Evolutionary conservation across 1,139 yeast species (phyloP), one percentile per base, ranked within the genome.

Genomic region (Scheffersomyces segobiensis): DNA sequence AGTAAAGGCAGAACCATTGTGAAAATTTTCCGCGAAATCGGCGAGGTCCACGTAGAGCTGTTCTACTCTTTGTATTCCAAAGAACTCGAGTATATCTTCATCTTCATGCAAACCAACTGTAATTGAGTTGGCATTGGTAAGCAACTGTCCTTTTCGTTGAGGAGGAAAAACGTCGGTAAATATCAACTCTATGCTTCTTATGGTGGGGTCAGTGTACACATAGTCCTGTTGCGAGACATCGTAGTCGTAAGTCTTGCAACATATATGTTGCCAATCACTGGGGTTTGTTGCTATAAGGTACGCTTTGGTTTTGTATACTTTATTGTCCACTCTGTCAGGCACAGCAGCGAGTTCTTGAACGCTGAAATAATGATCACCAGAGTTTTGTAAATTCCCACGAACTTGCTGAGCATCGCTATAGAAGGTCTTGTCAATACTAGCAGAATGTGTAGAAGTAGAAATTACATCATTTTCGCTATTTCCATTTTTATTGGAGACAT

Each of bases 201-300:
- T 51, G 5, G 48, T 55, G 1, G 79, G 79, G 60, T 75, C 79
- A 2, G 68, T 56, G 5, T 65, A 55, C 20, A 51, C 59, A 14
- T 54, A 52, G 21, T 55, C 52, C 8, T 53, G 47, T 1, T 55
- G 22, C 7, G 55, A 49, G 2, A 47, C n/a, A 52, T 61, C 59
- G 12, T 52, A 21, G 2, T 60, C 61, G 59, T 68, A 75, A 10
- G 64, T 55, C 55, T 75, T 75, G n/a, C 67, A 65, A 57, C 76
- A 73, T 1, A 71, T 56, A 19, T 69, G 68, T 5, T 66, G 56
- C 62, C 70, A 63, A 55, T 73, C 74, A 5, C 56, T 55, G 0
- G 79, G 79, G 7, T 64, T 59, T 5, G 64, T 58, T 0, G 68
- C 75, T 0, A 64, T 66, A 1, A 74, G 53, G 46, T 57, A 63